Base-by-base conservation (phyloP, 1,139 yeast species). In the Blastobotrys illinoisensis region DNA sequence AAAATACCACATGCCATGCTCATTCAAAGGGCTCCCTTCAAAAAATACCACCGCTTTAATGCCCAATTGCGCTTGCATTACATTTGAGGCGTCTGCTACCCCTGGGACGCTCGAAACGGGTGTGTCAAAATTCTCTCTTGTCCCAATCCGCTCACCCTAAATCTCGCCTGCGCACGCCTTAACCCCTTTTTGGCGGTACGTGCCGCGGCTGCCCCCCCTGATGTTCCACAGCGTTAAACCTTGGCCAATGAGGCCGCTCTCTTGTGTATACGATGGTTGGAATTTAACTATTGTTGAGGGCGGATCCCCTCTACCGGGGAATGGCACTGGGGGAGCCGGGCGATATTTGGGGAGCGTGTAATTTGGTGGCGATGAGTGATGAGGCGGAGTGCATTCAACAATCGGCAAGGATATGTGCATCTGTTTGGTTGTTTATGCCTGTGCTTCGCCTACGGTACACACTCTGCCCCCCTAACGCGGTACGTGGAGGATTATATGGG, bases 361-460 rank as follows among this genome's bases (percentile, higher is more conserved):
- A 6, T 20, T 23, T 7, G 28, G 16, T 3, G 26, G 18, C 32
- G 47, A 21, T 23, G 23, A 32, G 11, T 21, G 47, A 44, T 44
- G 21, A 44, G 46, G 23, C 23, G 23, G 46, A 44, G 46, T 19
- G 46, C 21, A 44, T 19, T 19, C 21, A 44, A 44, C 13, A 44
- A 44, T 47, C 49, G 49, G 49, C 49, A 28, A 47, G 32, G 43
- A 19, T 16, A 44, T 46, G 32, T 19, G 11, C 14, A 45, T 14
- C 21, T 36, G 20, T 47, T 19, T 32, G 36, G 11, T 23, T 48
- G 50, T 32, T 14, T 28, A 28, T 43, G 44, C 43, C 32, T 45
- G 32, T 45, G 40, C 47, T 20, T 45, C 46, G 19, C 24, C 21
- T 21, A 6, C n/a, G n/a, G n/a, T n/a, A n/a, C n/a, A n/a, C n/a